A percentile compares a stretch with the other conserved stretches of the same genome.
Conservation (phyloP, 2,329 filamentous ascomycete genomes). For the Blumeria hordei region DNA sequence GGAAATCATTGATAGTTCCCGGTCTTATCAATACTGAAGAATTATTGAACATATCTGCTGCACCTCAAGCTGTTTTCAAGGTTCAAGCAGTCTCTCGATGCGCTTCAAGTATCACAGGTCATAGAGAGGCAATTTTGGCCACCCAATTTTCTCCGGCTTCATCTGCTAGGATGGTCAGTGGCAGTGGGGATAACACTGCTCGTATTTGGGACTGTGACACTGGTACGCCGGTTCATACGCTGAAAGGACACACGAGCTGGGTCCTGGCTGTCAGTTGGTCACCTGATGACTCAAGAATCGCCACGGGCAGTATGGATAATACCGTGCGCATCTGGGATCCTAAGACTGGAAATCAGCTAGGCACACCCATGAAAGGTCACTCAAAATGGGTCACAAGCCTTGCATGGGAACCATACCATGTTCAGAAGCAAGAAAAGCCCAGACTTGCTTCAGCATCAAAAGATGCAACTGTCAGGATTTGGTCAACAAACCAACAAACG, state of each 20-base stretch:
- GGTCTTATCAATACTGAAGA: slow-evolving; percentile 15
- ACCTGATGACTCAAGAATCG: slow-evolving; percentile 57
- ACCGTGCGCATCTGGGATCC: slow-evolving; percentile 79
- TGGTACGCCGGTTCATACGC: slow-evolving; percentile 63
- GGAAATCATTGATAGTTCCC: slow-evolving; percentile 22
- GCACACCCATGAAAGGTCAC: slow-evolving; percentile 54
- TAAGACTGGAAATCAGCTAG: slow-evolving; percentile 49
- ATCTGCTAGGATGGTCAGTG: slow-evolving; percentile 60
- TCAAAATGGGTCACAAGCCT: slow-evolving; percentile 72
- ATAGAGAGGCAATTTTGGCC: slow-evolving; percentile 73
- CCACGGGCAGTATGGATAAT: slow-evolving; percentile 84
- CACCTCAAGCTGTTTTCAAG: slow-evolving; percentile 78
- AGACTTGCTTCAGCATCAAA: slow-evolving; percentile 73
- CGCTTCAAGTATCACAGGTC: slow-evolving; percentile 68
- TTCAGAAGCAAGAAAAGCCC: slow-evolving; percentile 48
- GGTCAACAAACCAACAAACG: slow-evolving; percentile 54
- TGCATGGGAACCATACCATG: slow-evolving; percentile 83
- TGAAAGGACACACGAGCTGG: slow-evolving; percentile 77
- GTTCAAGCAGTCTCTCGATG: slow-evolving; percentile 82
- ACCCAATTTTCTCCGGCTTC: slow-evolving; percentile 64
- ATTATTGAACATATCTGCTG: slow-evolving; percentile 26
- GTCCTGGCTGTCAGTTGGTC: slow-evolving; percentile 73
- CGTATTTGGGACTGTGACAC: slow-evolving; percentile 90
- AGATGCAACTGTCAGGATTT: slow-evolving; percentile 69
- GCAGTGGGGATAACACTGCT: slow-evolving; percentile 75